phyloP scores from a whole-genome alignment of 768 basidiomycete genomes.

The Rubroboletus pulcherrimus region DNA sequence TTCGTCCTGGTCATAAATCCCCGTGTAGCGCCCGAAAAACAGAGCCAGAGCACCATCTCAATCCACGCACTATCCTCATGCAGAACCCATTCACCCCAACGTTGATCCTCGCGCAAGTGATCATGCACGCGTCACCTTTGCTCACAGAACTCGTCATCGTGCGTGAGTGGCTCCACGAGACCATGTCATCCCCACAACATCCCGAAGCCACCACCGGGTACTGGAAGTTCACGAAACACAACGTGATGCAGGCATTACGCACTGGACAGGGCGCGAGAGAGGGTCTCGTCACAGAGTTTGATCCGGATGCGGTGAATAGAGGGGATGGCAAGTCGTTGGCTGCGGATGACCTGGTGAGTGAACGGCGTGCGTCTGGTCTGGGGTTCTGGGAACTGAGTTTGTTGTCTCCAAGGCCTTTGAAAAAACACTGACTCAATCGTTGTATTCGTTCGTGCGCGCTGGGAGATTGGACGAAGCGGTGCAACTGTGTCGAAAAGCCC shows the following conservation, averaged over 20 bases:
- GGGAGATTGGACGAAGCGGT: slow-evolving; percentile 85
- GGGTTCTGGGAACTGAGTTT: not conserved
- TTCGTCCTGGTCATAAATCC: not conserved
- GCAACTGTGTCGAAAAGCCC: slow-evolving; percentile 73
- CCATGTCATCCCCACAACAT: slow-evolving; percentile 52
- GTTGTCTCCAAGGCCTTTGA: slow-evolving; percentile 62
- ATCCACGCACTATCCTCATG: slow-evolving; percentile 53
- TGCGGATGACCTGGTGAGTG: slow-evolving; percentile 72
- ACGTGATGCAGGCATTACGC: slow-evolving; percentile 59
- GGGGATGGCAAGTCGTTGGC: slow-evolving; percentile 59
- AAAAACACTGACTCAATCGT: slow-evolving; percentile 65
- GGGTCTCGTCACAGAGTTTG: slow-evolving; percentile 62
- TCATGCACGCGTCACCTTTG: slow-evolving; percentile 63
- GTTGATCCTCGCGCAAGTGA: slow-evolving; percentile 66
- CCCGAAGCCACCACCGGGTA: slow-evolving; percentile 80
- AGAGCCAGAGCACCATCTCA: slow-evolving; percentile 42
- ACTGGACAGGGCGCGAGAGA: slow-evolving; percentile 44
- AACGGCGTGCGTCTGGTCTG: not conserved
- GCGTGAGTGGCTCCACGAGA: slow-evolving; percentile 87
- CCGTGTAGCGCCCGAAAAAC: slow-evolving; percentile 62
- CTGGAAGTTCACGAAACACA: slow-evolving; percentile 79
- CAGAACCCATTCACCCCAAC: slow-evolving; percentile 84
- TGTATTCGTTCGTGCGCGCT: slow-evolving; percentile 80
- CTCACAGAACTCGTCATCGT: slow-evolving; percentile 76
- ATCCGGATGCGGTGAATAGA: slow-evolving; percentile 74